These are phyloP conservation scores for Rhodomyrtus tomentosa DNA, from an alignment of 345 rosid species.

Conservation along the genomic window DNA sequence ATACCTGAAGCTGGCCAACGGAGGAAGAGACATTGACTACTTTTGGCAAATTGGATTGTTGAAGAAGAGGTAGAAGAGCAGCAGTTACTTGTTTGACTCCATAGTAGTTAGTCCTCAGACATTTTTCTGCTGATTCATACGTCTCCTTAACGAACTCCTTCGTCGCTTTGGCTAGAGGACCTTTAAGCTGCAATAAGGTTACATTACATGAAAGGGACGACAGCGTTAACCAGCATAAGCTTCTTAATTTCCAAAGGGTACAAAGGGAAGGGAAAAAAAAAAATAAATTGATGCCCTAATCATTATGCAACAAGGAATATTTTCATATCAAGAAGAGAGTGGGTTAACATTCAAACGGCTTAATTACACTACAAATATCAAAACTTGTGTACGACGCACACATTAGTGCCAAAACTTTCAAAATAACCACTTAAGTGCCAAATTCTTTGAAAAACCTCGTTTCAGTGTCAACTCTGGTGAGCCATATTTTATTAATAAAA, in stretches of 20 bases:
- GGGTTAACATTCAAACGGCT: neutral
- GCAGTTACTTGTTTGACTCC: constrained; percentile 9
- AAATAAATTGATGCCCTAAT: neutral
- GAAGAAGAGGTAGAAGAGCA: constrained; percentile 6
- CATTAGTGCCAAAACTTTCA: no score
- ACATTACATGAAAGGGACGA: neutral
- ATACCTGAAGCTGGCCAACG: constrained; percentile 4
- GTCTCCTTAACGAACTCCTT: neutral
- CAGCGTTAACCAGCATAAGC: neutral
- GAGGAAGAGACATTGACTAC: constrained; percentile 11
- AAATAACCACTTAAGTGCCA: no score
- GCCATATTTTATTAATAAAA: no score
- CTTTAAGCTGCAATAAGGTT: neutral
- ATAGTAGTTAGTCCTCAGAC: constrained; percentile 9
- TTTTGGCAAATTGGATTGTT: constrained; percentile 1
- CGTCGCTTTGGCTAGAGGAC: neutral
- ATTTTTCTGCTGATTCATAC: constrained; percentile 2
- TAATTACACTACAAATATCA: no score
- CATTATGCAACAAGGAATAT: neutral
- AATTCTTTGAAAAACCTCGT: no score
- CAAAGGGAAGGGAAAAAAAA: neutral
- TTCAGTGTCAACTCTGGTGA: no score
- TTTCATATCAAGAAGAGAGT: neutral
- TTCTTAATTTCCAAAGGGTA: neutral
- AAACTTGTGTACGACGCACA: no score